Evolutionary conservation across 106 monocot species (phyloP).

Genomic region (Agapanthus africanus): DNA sequence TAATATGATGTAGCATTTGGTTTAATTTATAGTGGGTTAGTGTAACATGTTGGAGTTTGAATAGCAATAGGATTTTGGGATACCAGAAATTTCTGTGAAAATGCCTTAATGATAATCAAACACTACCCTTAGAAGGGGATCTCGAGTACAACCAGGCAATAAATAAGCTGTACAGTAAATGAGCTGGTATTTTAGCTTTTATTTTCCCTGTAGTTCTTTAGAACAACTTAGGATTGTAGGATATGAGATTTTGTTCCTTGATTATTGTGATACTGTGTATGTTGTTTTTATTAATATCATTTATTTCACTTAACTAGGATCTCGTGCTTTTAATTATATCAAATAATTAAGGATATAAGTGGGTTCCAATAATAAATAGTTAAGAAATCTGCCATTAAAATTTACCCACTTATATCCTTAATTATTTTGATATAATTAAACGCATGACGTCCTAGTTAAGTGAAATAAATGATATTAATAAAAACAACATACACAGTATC

Average conservation of each 20-base stretch:
- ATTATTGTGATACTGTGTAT: not conserved
- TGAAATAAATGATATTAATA: not conserved
- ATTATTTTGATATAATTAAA: not conserved
- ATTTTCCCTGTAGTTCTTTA: not conserved
- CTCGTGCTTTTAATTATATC: not conserved
- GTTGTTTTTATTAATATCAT: not conserved
- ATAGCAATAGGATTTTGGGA: not conserved
- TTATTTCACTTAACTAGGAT: not conserved
- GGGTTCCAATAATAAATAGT: not conserved
- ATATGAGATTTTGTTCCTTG: not conserved
- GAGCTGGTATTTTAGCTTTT: not conserved
- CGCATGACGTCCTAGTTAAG: not conserved
- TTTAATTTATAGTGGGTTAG: not conserved
- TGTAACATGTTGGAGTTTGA: not conserved
- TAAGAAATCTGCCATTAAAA: not conserved
- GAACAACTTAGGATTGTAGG: not conserved
- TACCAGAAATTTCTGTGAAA: too few relatives aligned
- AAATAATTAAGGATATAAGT: not conserved
- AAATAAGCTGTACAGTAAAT: not conserved
- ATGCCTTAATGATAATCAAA: too few relatives aligned
- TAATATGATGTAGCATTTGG: too few relatives aligned
- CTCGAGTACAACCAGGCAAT: too few relatives aligned
- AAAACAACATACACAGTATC: not conserved
- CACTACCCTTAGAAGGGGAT: too few relatives aligned
- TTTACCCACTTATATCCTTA: not conserved